Evolutionary conservation across 805 yeast genomes (phyloP).

Genomic region (Middelhovenomyces tepae): DNA sequence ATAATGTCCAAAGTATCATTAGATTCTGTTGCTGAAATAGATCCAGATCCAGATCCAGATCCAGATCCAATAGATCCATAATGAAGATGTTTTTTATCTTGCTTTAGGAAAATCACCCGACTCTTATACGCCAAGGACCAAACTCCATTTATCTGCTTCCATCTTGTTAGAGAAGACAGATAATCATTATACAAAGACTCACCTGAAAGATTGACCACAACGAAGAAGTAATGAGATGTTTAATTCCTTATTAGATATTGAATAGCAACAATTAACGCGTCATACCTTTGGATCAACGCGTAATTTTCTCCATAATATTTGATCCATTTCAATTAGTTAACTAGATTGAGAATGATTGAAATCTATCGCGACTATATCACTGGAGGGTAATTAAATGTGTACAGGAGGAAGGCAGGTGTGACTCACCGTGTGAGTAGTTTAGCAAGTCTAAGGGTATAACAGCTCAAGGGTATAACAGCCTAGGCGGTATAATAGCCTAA

Average conservation of each 20-base stretch:
- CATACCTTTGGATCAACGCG: conserved; percentile 11
- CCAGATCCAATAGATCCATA: conserved; percentile 35
- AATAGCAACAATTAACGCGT: conserved; percentile 10
- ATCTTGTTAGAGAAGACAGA: no score
- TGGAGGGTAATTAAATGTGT: no score
- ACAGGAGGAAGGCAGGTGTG: no score
- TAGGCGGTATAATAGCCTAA: no score
- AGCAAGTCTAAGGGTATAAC: no score
- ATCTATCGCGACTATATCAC: no score
- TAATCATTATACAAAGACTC: no score
- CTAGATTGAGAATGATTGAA: no score
- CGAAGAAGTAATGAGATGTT: conserved; percentile 57
- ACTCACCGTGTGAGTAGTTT: no score
- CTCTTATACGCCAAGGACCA: conserved; percentile 48
- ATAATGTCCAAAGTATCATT: conserved; percentile 35
- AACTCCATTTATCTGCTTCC: conserved; percentile 54
- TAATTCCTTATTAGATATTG: conserved; percentile 19
- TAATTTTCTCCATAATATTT: conserved; percentile 11
- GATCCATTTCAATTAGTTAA: no score
- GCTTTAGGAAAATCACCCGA: conserved; percentile 56
- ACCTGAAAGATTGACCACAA: conserved; percentile 81
- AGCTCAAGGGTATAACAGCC: no score
- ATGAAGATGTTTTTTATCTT: conserved; percentile 42
- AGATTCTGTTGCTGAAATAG: conserved; percentile 4
- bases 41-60: neutral